Evolutionary conservation across 768 basidiomycete species (phyloP).

Genomic region (Boletus tomentosulus): DNA sequence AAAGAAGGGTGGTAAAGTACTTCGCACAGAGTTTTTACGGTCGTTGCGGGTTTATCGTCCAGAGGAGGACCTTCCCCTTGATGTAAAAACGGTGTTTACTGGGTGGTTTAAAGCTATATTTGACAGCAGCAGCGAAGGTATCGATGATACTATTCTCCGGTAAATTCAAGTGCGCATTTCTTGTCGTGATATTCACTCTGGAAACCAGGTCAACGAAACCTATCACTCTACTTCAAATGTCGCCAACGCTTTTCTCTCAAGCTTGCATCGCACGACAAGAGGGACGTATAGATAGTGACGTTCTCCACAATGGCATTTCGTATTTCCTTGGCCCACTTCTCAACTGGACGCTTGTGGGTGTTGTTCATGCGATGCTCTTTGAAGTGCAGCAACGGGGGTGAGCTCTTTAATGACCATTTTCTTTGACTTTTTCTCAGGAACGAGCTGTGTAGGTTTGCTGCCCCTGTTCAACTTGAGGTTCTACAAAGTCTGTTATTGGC

Average conservation of each 20-base stretch:
- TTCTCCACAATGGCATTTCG: conserved; percentile 67
- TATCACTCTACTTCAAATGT: conserved; percentile 60
- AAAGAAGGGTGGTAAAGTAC: conserved; percentile 40
- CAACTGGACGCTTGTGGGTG: conserved; percentile 76
- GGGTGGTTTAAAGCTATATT: conserved; percentile 78
- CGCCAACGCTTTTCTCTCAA: conserved; percentile 60
- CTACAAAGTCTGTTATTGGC: conserved; percentile 65
- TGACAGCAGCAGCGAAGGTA: conserved; percentile 72
- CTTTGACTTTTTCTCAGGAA: background rate
- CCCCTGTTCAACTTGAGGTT: conserved; percentile 55
- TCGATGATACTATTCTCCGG: conserved; percentile 76
- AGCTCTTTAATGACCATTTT: conserved; percentile 12
- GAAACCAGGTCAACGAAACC: conserved; percentile 63
- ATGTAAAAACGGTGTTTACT: conserved; percentile 43
- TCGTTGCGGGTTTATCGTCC: conserved; percentile 41
- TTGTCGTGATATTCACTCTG: background rate
- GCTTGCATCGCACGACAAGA: conserved; percentile 49
- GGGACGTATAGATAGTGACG: conserved; percentile 62
- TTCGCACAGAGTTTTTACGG: conserved; percentile 50
- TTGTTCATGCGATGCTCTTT: conserved; percentile 56
- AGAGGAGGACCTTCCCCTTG: conserved; percentile 40
- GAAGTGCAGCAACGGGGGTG: conserved; percentile 60
- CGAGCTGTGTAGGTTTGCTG: conserved; percentile 37
- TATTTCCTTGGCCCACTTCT: conserved; percentile 73
- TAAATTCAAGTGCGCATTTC: conserved; percentile 21